Conservation (phyloP, 805 yeast genomes). For the Metschnikowia sp. region DNA sequence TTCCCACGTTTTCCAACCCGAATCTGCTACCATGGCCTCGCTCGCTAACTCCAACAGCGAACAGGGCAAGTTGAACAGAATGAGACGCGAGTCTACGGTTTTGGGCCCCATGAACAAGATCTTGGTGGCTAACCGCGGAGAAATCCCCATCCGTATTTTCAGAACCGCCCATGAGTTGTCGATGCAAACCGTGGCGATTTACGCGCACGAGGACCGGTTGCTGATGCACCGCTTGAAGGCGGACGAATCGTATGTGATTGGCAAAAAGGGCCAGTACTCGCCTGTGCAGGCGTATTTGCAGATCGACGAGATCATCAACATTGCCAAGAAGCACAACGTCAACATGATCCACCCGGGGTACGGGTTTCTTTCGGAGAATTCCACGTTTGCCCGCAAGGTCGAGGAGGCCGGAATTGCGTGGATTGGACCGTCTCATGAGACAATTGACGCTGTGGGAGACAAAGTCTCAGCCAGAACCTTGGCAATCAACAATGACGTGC, state of each 20-base stretch:
- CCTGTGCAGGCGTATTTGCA: constrained; percentile 97
- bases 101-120: constrained; percentile 54
- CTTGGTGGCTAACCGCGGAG: constrained; percentile 82
- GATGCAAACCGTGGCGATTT: constrained; percentile 95
- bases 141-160: constrained; percentile 83
- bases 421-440: constrained; percentile 88
- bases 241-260: constrained; percentile 90
- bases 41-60: constrained; percentile 8
- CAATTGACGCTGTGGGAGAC: constrained; percentile 94
- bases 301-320: constrained; percentile 85
- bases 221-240: constrained; percentile 95
- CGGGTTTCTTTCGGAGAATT: constrained; percentile 81
- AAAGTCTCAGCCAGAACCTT: constrained; percentile 90
- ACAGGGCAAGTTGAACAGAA: constrained; percentile 30
- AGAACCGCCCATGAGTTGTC: constrained; percentile 97
- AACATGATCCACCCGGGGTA: constrained; percentile 41
- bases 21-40: constrained; percentile 5
- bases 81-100: constrained; percentile 42
- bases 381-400: constrained; percentile 90
- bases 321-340: constrained; percentile 51
- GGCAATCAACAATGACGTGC: constrained; percentile 79
- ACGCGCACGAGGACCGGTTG: constrained; percentile 91
- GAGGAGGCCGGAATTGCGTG: constrained; percentile 88
- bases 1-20: too few relatives aligned
- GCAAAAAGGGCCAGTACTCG: constrained; percentile 80